Percentiles rank a stretch among this genome's conserved stretches.
phyloP scores from a whole-genome alignment of 225 moss, liverwort and hornwort species.

The Asterella californica region DNA sequence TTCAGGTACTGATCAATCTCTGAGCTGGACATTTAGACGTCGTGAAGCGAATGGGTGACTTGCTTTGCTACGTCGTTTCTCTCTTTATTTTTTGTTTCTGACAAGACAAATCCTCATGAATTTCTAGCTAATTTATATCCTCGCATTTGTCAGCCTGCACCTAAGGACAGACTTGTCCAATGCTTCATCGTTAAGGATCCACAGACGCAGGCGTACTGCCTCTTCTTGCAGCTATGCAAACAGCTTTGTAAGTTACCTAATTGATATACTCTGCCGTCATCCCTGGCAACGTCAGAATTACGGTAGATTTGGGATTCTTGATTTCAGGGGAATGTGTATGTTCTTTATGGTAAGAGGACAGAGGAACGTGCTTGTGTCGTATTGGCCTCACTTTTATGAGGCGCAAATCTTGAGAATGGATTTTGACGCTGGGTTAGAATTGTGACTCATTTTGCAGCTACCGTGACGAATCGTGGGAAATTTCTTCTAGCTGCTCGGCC shows the following conservation, averaged over 20 bases:
- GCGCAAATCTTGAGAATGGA: background rate
- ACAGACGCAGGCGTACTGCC: conserved; percentile 8
- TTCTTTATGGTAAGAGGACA: too few species aligned
- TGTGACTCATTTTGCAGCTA: background rate
- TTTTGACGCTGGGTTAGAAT: background rate
- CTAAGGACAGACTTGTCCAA: conserved; percentile 22
- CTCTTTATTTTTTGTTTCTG: background rate
- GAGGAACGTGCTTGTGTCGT: background rate
- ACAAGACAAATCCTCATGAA: background rate
- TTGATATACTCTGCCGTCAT: background rate
- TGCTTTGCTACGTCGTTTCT: background rate
- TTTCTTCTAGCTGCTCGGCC: conserved; percentile 15
- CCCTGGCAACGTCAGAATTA: background rate
- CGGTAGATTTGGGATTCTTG: background rate
- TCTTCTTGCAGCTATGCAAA: conserved; percentile 17
- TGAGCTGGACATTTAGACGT: background rate
- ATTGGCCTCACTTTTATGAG: background rate
- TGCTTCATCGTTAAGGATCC: conserved; percentile 22
- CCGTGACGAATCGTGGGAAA: conserved; percentile 18
- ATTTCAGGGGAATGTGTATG: background rate
- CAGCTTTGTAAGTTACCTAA: conserved; percentile 13
- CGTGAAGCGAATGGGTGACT: background rate
- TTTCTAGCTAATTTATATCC: background rate
- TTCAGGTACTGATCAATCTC: background rate
- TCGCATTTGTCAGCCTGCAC: conserved; percentile 16